phyloP scores from a whole-genome alignment of 768 basidiomycete species.

The Amylocystis lapponica region DNA sequence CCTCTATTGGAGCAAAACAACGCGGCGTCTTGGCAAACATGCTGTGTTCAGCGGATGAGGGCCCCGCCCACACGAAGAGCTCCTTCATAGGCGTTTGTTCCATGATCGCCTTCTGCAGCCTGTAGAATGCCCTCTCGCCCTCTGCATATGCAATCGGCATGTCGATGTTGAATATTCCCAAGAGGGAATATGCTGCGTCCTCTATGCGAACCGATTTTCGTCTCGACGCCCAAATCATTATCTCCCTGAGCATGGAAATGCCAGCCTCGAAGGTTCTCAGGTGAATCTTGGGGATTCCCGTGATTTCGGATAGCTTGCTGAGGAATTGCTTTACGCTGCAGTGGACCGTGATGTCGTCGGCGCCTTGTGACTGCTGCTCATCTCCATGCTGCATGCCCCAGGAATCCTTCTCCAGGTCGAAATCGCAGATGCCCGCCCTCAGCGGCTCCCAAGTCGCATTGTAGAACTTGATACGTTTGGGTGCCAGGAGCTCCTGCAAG shows the following conservation, averaged over 20 bases:
- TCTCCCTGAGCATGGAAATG: not conserved
- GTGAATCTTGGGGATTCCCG: not conserved
- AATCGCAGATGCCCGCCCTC: too few relatives aligned
- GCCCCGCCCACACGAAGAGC: not conserved
- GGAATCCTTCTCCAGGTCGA: too few relatives aligned
- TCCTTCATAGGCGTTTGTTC: not conserved
- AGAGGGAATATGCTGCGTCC: not conserved
- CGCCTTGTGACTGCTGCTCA: too few relatives aligned
- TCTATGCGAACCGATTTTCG: not conserved
- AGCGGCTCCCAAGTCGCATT: not conserved
- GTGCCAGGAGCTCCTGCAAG: too few relatives aligned
- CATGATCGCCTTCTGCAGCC: not conserved
- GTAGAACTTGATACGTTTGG: not conserved
- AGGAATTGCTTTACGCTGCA: too few relatives aligned
- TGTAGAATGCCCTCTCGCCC: not conserved
- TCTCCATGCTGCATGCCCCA: too few relatives aligned
- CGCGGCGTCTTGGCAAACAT: not conserved
- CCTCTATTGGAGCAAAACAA: not conserved
- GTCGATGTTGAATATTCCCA: not conserved
- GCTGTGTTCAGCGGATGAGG: not conserved
- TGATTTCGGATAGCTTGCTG: not conserved
- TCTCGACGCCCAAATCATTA: not conserved
- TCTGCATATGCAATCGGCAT: not conserved
- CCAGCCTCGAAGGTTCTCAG: not conserved
- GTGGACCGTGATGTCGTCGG: too few relatives aligned